Percentiles rank a stretch among this genome's conserved stretches.
Evolutionary conservation across 306 rosid species (phyloP).

Genomic region (Fagus sylvatica): DNA sequence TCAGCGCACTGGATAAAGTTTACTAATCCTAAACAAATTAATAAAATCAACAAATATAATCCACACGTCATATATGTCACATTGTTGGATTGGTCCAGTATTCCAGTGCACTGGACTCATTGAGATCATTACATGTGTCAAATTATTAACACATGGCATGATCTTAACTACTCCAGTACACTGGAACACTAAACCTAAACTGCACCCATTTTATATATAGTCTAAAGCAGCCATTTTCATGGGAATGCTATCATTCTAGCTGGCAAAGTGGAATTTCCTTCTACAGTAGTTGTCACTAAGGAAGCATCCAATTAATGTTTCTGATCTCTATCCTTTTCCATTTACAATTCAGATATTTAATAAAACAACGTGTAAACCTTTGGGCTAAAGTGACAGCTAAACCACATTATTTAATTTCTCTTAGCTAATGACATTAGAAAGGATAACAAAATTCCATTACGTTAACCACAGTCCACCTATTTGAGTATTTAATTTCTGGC

Average conservation of each 20-base stretch:
- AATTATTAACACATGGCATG: no score
- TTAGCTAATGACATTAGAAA: neutral
- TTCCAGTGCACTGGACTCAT: no score
- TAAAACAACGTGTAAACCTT: neutral
- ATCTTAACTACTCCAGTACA: no score
- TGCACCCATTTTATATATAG: neutral
- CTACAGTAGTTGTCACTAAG: neutral
- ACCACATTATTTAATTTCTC: neutral
- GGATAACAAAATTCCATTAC: neutral
- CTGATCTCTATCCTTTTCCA: slow-evolving; percentile 5
- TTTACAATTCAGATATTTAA: neutral
- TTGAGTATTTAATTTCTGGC: neutral
- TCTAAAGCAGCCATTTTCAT: neutral
- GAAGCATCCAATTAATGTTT: slow-evolving; percentile 18
- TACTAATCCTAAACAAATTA: neutral
- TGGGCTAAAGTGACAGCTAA: slow-evolving; percentile 18
- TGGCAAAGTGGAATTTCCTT: slow-evolving; percentile 24
- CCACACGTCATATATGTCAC: neutral
- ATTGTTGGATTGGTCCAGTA: no score
- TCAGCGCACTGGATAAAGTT: neutral
- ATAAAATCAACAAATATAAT: neutral
- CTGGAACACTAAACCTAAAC: no score
- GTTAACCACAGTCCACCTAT: neutral
- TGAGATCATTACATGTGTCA: no score
- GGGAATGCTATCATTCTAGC: slow-evolving; percentile 24